A percentile compares a stretch with the other conserved stretches of the same genome.
These are phyloP conservation scores for Stevia rebaudiana DNA, from an alignment of 140 eudicot species.

Conservation along the genomic window DNA sequence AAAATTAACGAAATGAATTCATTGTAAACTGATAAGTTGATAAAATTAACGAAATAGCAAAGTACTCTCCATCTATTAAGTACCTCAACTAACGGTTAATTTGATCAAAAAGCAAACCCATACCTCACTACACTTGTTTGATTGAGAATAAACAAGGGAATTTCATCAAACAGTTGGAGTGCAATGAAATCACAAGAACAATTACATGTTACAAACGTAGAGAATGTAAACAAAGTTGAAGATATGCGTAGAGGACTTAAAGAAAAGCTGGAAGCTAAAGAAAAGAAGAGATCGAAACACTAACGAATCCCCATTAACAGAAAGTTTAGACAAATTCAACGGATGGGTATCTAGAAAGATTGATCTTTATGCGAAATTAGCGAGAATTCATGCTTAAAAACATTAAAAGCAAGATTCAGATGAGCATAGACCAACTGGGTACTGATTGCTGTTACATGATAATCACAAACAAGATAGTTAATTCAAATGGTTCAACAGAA, in stretches of 20 bases:
- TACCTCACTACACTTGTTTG: conserved; percentile 17
- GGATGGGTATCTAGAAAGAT: not conserved
- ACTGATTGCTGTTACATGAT: not conserved
- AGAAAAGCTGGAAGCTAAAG: not conserved
- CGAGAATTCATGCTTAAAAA: conserved; percentile 29
- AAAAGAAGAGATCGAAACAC: too few species aligned
- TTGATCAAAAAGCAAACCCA: conserved; percentile 39
- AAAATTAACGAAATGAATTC: conserved; percentile 28
- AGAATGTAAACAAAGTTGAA: not conserved
- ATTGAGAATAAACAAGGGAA: conserved; percentile 19
- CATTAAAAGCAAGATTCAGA: not conserved
- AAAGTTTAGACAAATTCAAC: too few species aligned
- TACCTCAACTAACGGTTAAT: conserved; percentile 46
- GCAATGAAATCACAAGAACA: conserved; percentile 18
- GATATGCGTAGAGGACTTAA: not conserved
- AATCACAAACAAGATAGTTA: not conserved
- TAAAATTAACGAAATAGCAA: conserved; percentile 22
- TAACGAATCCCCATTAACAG: too few species aligned
- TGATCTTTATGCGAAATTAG: conserved; percentile 23
- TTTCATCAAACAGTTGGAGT: conserved; percentile 28
- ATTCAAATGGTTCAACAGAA: conserved; percentile 10
- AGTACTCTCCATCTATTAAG: conserved; percentile 41
- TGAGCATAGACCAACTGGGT: conserved; percentile 8
- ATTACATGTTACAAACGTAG: conserved; percentile 38
- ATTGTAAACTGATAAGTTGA: not conserved